Evolutionary conservation across 23 red algal species (phyloP).

Genomic region (Pyropia yezoensis): DNA sequence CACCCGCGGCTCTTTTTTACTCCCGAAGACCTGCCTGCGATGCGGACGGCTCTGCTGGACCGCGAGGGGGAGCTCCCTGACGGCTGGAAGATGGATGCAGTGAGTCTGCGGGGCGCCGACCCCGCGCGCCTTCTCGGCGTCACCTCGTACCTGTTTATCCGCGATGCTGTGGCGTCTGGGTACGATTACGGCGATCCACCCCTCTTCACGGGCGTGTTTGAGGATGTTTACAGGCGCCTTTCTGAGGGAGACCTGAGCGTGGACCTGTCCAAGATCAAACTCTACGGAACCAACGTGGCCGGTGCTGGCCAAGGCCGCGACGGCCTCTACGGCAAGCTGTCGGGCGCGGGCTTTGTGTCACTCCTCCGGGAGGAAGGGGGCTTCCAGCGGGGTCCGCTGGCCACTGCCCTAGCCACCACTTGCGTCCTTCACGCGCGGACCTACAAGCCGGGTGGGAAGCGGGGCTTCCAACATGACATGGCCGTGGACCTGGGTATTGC

Average conservation of each 20-base stretch:
- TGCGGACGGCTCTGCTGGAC: background rate
- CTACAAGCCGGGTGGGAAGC: background rate
- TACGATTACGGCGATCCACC: background rate
- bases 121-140: background rate
- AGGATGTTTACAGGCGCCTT: background rate
- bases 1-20: conserved; percentile 2
- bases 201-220: background rate
- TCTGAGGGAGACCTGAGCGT: background rate
- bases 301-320: background rate
- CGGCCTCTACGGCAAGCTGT: background rate
- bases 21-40: background rate
- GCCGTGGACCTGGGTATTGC: background rate
- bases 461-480: background rate
- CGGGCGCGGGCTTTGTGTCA: background rate
- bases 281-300: background rate
- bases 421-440: background rate
- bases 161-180: background rate
- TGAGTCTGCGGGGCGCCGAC: background rate
- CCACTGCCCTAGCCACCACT: background rate
- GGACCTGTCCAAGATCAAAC: background rate
- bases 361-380: background rate
- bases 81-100: too few species aligned
- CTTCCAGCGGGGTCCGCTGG: background rate
- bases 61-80: background rate
- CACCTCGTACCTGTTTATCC: background rate